These are phyloP conservation scores for Linaria vulgaris DNA, from an alignment of 257 asterid species.

Conservation along the genomic window DNA sequence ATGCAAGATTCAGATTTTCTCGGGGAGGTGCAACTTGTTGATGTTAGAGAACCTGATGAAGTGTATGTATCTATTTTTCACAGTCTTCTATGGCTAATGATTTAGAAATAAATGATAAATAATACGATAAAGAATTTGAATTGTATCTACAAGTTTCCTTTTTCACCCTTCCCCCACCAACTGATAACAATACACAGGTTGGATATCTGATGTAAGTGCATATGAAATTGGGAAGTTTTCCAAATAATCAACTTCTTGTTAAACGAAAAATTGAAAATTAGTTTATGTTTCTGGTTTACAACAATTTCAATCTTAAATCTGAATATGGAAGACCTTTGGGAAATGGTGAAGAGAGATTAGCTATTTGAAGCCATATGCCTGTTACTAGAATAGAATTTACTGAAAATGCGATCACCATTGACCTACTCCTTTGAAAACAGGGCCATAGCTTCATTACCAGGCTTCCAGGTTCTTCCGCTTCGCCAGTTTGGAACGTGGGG, in stretches of 20 bases:
- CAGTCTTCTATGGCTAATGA: constrained; percentile 7
- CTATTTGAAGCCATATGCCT: too few relatives aligned
- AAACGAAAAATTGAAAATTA: too few relatives aligned
- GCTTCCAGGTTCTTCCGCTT: constrained; percentile 89
- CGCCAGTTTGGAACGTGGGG: constrained; percentile 94
- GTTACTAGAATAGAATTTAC: constrained; percentile 12
- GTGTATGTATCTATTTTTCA: constrained; percentile 58
- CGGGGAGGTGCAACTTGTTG: constrained; percentile 84
- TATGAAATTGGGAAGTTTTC: too few relatives aligned
- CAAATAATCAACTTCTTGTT: too few relatives aligned
- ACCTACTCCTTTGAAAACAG: constrained; percentile 40
- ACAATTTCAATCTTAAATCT: too few relatives aligned
- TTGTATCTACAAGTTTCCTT: not conserved
- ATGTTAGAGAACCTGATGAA: constrained; percentile 98
- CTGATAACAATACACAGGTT: not conserved
- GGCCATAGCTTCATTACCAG: constrained; percentile 74
- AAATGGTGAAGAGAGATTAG: too few relatives aligned
- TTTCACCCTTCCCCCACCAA: not conserved
- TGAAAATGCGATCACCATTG: constrained; percentile 13
- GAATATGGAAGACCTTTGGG: too few relatives aligned
- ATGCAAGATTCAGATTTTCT: constrained; percentile 81
- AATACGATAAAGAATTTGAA: too few relatives aligned
- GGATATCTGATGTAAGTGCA: too few relatives aligned
- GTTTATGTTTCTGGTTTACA: too few relatives aligned
- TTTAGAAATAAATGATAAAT: too few relatives aligned